Evolutionary conservation across 805 yeast species (phyloP), one percentile per base, ranked within the genome.

Genomic region (Torulaspora gathmanii): DNA sequence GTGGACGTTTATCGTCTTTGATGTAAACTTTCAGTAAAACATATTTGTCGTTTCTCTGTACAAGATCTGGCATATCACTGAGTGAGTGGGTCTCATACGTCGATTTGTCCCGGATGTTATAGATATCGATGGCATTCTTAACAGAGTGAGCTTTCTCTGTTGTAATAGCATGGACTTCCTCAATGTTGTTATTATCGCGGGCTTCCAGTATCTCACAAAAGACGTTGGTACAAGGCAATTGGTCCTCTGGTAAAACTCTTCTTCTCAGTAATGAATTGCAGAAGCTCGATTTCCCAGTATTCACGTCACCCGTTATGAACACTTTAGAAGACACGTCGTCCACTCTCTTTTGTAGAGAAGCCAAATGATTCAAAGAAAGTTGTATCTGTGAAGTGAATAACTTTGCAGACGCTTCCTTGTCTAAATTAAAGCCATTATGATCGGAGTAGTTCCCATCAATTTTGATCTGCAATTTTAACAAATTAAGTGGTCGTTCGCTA

Each of bases 221-320:
- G 0, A 93, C 96, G 50, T 86, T 82, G 0, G 99, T 93, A 58
- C 97, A 89, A 2, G 99, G 99, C 61, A 93, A 95, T 60, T 93
- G 99, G 65, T 93, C 99, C 58, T 86, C 95, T 0, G 99, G 99
- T 38, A 93, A 68, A 2, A 93, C 67, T 40, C 79, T 77, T 41
- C 93, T 75, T 53, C 90, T 73, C 47, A 93, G 68, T 33, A 93
- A 70, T 1, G 96, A 91, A 61, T 93, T 93, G 66, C 99, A 93
- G 57, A 93, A 88, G 1, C 96, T 86, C 1, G 97, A 88, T 60
- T 93, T 93, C 3, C 99, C 99, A 0, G 99, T 85, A 61, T 93
- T 93, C 53, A 93, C 75, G 64, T 93, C 99, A 41, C 99, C 99
- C 2, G 99, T 95, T 30, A 93, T 90, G 50, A 93, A 81, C 1